A percentile compares a stretch with the other conserved stretches of the same genome.
Conservation (phyloP, 2,329 filamentous ascomycete species). For the Aspergillus proliferans region DNA sequence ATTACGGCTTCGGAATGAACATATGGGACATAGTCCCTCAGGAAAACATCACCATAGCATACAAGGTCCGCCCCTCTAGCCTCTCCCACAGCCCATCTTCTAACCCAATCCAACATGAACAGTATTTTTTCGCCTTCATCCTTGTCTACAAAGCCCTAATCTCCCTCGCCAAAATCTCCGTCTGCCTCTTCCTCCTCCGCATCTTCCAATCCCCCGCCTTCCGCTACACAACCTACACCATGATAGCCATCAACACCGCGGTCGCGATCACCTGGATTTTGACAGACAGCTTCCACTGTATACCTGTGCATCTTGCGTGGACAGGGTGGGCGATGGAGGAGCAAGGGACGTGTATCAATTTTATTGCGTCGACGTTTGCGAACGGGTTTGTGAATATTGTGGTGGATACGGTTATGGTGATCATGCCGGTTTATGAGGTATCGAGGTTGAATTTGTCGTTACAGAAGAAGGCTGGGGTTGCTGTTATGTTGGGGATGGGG, state of each 20-base stretch:
- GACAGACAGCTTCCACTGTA: conserved; percentile 13
- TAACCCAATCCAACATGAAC: not conserved
- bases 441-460: conserved; percentile 12
- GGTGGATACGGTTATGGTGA: conserved; percentile 15
- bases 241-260: conserved; percentile 16
- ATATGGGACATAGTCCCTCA: conserved; percentile 18
- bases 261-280: conserved; percentile 15
- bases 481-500: conserved; percentile 14
- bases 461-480: conserved; percentile 13
- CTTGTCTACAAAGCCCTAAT: conserved; percentile 16
- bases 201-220: conserved; percentile 15
- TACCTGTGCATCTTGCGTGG: conserved; percentile 16
- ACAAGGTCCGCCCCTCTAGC: conserved; percentile 7
- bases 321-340: conserved; percentile 10
- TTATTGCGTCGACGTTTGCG: conserved; percentile 10
- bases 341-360: conserved; percentile 13
- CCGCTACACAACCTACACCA: conserved; percentile 11
- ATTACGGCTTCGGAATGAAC: conserved; percentile 17
- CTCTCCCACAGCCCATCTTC: not conserved
- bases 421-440: conserved; percentile 16
- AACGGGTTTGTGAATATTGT: conserved; percentile 16
- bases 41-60: conserved; percentile 13
- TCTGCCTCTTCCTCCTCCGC: conserved; percentile 18
- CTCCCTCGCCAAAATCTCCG: conserved; percentile 19
- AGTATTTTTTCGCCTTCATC: conserved; percentile 15